Conservation (phyloP, 768 basidiomycete genomes). For the Neoboletus brunneissimus region DNA sequence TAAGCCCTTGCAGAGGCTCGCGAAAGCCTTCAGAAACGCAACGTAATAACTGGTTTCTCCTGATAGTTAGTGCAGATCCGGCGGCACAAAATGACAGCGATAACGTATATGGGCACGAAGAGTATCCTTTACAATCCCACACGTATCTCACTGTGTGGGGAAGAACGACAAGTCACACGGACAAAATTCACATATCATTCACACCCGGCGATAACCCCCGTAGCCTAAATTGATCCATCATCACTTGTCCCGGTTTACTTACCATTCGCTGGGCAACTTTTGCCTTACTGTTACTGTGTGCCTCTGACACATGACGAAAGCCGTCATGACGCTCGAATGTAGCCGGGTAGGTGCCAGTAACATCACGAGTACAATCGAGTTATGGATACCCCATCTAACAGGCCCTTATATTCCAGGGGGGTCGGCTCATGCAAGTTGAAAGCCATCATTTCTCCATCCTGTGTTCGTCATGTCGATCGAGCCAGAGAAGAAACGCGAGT, state of each 20-base stretch:
- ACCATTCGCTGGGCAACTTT: neutral
- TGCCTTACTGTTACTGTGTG: neutral
- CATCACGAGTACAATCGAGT: neutral
- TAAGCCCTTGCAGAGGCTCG: too few relatives aligned
- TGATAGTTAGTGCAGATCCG: too few relatives aligned
- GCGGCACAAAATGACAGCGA: neutral
- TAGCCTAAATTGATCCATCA: too few relatives aligned
- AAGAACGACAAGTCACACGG: neutral
- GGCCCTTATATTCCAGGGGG: neutral
- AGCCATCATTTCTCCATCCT: neutral
- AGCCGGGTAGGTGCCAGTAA: neutral
- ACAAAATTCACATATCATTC: neutral
- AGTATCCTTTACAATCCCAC: neutral
- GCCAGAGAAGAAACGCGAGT: conserved; percentile 16
- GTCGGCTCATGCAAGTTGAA: neutral
- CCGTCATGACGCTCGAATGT: neutral
- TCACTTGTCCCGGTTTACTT: neutral
- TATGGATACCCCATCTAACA: neutral
- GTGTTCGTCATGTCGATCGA: conserved; percentile 11
- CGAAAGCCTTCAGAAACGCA: too few relatives aligned
- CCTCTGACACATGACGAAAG: neutral
- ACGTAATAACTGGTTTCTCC: too few relatives aligned
- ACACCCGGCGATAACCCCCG: neutral
- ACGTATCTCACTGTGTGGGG: neutral
- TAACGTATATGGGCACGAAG: neutral